Evolutionary conservation across 2,329 filamentous ascomycete genomes (phyloP).

Genomic region (Tolypocladium ovalisporum): DNA sequence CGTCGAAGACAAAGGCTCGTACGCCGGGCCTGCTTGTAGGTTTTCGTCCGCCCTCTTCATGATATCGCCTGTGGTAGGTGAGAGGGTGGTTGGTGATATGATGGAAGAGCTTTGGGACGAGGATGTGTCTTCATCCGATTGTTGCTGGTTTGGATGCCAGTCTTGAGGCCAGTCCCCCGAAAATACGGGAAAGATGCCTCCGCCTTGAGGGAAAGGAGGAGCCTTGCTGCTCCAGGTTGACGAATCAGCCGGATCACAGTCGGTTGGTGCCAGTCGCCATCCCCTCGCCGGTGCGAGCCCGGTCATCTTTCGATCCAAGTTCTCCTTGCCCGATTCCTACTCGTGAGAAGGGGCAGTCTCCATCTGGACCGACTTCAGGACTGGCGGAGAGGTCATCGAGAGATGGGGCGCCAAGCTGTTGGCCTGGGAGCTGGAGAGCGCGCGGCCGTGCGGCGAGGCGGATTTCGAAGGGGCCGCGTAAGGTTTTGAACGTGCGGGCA

Average conservation of each 20-base stretch:
- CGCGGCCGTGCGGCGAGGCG: not conserved
- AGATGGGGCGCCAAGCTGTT: not conserved
- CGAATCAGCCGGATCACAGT: constrained; percentile 2
- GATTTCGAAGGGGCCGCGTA: not conserved
- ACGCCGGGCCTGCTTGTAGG: constrained; percentile 2
- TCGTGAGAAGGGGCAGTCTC: not conserved
- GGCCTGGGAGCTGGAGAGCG: not conserved
- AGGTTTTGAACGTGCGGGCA: not conserved
- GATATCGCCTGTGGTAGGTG: constrained; percentile 5
- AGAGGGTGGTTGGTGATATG: not conserved
- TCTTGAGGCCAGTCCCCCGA: not conserved
- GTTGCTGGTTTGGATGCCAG: not conserved
- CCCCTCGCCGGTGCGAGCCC: not conserved
- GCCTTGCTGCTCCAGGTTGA: constrained; percentile 6
- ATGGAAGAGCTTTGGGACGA: not conserved
- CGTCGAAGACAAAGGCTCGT: not conserved
- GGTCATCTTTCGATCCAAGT: not conserved
- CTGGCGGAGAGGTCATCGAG: not conserved
- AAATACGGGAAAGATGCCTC: not conserved
- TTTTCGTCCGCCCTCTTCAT: constrained; percentile 8
- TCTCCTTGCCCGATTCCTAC: not conserved
- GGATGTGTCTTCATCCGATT: not conserved
- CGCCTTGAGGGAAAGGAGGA: constrained; percentile 5
- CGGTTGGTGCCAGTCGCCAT: not conserved
- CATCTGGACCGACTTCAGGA: not conserved